Evolutionary conservation across 257 asterid species (phyloP), one percentile per base, ranked within the genome.

Genomic region (Solanum dulcamara): DNA sequence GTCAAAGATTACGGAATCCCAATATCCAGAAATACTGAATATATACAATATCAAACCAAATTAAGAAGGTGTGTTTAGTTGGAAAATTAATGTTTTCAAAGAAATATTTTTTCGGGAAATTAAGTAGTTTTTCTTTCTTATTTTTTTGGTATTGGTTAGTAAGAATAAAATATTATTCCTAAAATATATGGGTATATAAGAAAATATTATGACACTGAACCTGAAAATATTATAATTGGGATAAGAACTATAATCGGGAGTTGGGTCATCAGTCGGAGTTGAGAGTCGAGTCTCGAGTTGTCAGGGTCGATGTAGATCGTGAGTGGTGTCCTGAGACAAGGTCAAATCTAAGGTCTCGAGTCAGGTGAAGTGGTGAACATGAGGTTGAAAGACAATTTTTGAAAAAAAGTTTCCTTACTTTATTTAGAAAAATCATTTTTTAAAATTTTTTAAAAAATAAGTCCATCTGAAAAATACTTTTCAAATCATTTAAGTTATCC

Each of bases 171-270:
- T 18, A 53, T 53, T 4, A 20, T 53, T 1, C 2, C 5, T 18
- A 53, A 0, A 53, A 2, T 20, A 53, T 53, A 0, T 53, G 62
- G 5, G 12, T 53, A 53, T 20, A 20, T 53, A 53, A 2, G 0
- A 20, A 53, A 53, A 5, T 53, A 57, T 12, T 22, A 57, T 22
- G 2, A 57, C 14, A 9, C 1, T n/a, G 3, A n/a, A 57, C 30
- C 10, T 57, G 66, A 57, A 57, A 57, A 57, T 57, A 4, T 57
- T n/a, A 57, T 10, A n/a, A 26, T n/a, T 10, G 22, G 1, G 1
- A 57, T 18, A 9, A 10, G n/a, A 57, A 57, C 0, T 8, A 57
- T n/a, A 57, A 57, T 57, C 0, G 0, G 0, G 9, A 57, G n/a
- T 20, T 53, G 0, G n/a, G n/a, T 17, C 1, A 0, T 1, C 0